Conservation (phyloP, 768 basidiomycete species). For the Chalciporus chontae region DNA sequence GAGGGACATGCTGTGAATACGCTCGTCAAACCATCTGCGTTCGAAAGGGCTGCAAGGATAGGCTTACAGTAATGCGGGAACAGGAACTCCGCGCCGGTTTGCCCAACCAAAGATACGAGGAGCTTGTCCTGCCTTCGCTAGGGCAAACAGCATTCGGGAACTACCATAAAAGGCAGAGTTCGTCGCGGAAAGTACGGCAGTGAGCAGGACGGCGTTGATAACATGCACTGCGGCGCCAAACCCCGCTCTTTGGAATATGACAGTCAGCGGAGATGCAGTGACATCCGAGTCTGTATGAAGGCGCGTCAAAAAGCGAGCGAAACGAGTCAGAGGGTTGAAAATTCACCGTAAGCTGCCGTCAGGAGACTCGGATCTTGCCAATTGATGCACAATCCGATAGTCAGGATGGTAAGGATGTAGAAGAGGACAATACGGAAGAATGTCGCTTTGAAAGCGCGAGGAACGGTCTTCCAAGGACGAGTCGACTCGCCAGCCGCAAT, state of each 20-base stretch:
- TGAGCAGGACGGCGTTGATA: constrained; percentile 65
- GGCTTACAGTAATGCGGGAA: constrained; percentile 50
- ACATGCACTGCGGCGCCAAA: constrained; percentile 61
- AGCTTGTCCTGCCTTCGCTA: constrained; percentile 65
- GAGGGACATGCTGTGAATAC: constrained; percentile 40
- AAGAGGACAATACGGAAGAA: constrained; percentile 66
- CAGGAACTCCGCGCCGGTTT: constrained; percentile 60
- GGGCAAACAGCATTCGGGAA: constrained; percentile 54
- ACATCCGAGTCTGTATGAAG: constrained; percentile 41
- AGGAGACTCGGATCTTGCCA: constrained; percentile 52
- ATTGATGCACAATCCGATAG: constrained; percentile 65
- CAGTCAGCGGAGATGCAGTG: constrained; percentile 58
- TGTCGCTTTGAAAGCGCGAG: constrained; percentile 62
- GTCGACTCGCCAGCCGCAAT: constrained; percentile 70
- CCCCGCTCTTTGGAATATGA: constrained; percentile 59
- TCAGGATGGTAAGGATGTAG: constrained; percentile 60
- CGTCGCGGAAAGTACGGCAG: constrained; percentile 61
- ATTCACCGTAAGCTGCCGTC: constrained; percentile 41
- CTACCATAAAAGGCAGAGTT: constrained; percentile 66
- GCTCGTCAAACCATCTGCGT: neutral
- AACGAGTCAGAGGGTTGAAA: neutral
- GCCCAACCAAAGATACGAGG: constrained; percentile 63
- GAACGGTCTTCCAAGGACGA: constrained; percentile 59
- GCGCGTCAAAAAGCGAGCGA: neutral
- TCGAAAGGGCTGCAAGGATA: constrained; percentile 14